These are phyloP conservation scores for Leccinum subgranulosum DNA, from an alignment of 768 basidiomycete species.

Conservation along the genomic window DNA sequence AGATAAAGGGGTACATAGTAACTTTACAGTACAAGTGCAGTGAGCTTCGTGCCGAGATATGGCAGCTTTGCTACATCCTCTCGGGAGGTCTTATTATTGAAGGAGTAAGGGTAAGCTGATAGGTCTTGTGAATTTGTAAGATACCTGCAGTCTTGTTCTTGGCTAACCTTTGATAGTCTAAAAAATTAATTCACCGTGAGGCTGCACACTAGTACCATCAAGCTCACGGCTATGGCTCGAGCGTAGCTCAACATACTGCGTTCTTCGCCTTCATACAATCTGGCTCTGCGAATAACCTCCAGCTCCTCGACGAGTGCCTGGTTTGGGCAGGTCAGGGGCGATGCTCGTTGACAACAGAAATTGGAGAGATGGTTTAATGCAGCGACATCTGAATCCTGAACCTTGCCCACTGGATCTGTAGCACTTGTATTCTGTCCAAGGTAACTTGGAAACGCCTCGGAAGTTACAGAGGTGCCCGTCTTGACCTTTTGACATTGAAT, in stretches of 20 bases:
- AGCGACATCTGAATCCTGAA: conserved; percentile 14
- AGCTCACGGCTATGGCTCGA: conserved; percentile 64
- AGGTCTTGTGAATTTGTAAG: background rate
- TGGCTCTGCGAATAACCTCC: conserved; percentile 50
- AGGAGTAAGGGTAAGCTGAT: conserved; percentile 47
- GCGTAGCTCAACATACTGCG: conserved; percentile 70
- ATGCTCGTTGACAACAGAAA: conserved; percentile 61
- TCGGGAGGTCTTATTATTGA: conserved; percentile 37
- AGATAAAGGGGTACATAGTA: background rate
- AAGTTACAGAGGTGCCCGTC: background rate
- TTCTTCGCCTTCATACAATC: conserved; percentile 65
- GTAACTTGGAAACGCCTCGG: background rate
- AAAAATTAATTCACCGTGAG: background rate
- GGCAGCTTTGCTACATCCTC: conserved; percentile 43
- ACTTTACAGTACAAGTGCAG: conserved; percentile 40
- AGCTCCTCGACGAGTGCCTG: conserved; percentile 60
- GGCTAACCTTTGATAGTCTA: conserved; percentile 48
- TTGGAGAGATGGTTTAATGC: conserved; percentile 30
- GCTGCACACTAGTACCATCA: background rate
- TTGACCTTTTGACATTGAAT: conserved; percentile 39
- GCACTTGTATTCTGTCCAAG: background rate
- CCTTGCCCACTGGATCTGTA: conserved; percentile 21
- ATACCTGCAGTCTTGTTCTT: background rate
- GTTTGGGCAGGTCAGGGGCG: conserved; percentile 68
- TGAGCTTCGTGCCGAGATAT: conserved; percentile 49